Evolutionary conservation across 1,139 yeast genomes (phyloP).

Genomic region (Kazachstania sp.): DNA sequence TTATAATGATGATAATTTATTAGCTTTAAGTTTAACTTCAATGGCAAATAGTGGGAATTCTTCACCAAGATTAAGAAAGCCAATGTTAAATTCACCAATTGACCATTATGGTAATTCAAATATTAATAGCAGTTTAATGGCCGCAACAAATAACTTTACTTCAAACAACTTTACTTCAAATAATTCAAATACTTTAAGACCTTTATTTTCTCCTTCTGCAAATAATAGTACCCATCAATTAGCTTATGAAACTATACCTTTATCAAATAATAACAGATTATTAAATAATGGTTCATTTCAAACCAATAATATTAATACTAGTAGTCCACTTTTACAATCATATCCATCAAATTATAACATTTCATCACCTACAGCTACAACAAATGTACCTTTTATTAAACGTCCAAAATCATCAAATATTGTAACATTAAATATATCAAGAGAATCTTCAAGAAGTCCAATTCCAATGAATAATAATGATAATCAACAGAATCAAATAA

Average conservation of each 20-base stretch:
- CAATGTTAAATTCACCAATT: slow-evolving; percentile 21
- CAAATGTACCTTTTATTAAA: too few species aligned
- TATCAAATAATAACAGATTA: slow-evolving; percentile 1
- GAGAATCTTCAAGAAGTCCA: slow-evolving; percentile 31
- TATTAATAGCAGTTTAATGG: neutral
- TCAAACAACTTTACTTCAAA: too few species aligned
- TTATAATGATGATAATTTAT: slow-evolving; percentile 30
- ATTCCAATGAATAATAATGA: slow-evolving; percentile 8
- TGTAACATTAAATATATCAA: slow-evolving; percentile 29
- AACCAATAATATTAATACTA: slow-evolving; percentile 1
- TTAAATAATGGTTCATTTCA: neutral
- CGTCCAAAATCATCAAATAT: too few species aligned
- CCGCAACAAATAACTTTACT: neutral
- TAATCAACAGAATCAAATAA: slow-evolving; percentile 2
- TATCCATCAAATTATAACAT: too few species aligned
- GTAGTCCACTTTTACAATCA: too few species aligned
- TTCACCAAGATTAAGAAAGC: slow-evolving; percentile 27
- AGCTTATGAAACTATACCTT: slow-evolving; percentile 7
- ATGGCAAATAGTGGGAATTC: slow-evolving; percentile 32
- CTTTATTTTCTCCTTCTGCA: slow-evolving; percentile 1
- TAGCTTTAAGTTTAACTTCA: slow-evolving; percentile 30
- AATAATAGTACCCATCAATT: slow-evolving; percentile 2
- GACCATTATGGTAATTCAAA: slow-evolving; percentile 7
- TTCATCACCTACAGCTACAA: too few species aligned
- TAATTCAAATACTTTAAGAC: slow-evolving; percentile 4